Percentiles rank a stretch among this genome's conserved stretches.
Evolutionary conservation across 2,329 filamentous ascomycete species (phyloP).

Genomic region (Neopestalotiopsis sp.): DNA sequence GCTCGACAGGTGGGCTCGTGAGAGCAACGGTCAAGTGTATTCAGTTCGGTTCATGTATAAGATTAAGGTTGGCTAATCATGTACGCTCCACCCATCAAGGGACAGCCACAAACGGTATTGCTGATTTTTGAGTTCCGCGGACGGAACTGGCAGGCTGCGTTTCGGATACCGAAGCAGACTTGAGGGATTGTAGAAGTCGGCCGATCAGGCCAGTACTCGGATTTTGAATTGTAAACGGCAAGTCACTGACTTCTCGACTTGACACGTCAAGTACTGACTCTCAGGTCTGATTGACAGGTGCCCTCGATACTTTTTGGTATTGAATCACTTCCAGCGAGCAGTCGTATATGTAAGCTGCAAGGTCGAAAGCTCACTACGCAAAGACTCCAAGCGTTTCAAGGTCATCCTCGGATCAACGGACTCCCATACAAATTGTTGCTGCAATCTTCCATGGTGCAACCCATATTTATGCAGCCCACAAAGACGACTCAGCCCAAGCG

Average conservation of each 20-base stretch:
- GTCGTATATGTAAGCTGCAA: too few relatives aligned
- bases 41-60: background rate
- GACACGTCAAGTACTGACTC: too few relatives aligned
- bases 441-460: slow-evolving; percentile 8
- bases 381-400: too few relatives aligned
- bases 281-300: too few relatives aligned
- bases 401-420: too few relatives aligned
- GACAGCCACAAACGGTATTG: background rate
- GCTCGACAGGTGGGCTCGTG: background rate
- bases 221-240: too few relatives aligned
- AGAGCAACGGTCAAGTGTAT: background rate
- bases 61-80: background rate
- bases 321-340: too few relatives aligned
- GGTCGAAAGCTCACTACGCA: background rate
- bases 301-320: too few relatives aligned
- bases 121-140: background rate
- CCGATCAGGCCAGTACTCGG: too few relatives aligned
- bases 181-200: too few relatives aligned
- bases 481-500: slow-evolving; percentile 11
- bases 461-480: background rate
- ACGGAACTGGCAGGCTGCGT: background rate
- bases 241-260: too few relatives aligned
- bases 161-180: too few relatives aligned
- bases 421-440: background rate
- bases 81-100: background rate